These are phyloP conservation scores for Williopsis jadinii DNA, from an alignment of 1,139 yeast genomes.

Conservation along the genomic window DNA sequence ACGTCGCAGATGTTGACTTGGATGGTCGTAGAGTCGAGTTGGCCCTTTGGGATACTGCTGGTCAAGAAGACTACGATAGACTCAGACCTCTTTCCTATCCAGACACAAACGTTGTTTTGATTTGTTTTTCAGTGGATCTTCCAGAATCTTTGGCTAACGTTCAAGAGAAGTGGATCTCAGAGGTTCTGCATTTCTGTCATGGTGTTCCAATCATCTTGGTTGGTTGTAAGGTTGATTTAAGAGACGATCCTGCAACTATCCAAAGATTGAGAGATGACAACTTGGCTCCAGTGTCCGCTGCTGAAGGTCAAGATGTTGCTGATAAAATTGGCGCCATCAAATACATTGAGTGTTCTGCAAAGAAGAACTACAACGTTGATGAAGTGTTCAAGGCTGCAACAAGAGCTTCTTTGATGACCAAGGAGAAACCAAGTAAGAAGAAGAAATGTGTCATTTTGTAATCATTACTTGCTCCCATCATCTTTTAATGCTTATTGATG, in stretches of 20 bases:
- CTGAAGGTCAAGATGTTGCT: constrained; percentile 83
- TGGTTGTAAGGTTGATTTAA: constrained; percentile 86
- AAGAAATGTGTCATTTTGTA: constrained; percentile 32
- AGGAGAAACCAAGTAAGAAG: constrained; percentile 27
- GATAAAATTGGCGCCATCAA: constrained; percentile 81
- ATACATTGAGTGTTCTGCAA: constrained; percentile 90
- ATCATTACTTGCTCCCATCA: neutral
- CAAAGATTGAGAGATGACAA: constrained; percentile 71
- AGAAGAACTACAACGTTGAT: constrained; percentile 85
- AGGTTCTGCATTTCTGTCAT: constrained; percentile 89
- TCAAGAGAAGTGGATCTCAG: constrained; percentile 92
- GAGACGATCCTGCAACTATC: constrained; percentile 73
- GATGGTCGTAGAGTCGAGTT: constrained; percentile 91
- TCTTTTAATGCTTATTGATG: too few relatives aligned
- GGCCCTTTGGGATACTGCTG: constrained; percentile 98
- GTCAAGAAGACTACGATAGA: constrained; percentile 96
- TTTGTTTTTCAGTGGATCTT: constrained; percentile 85
- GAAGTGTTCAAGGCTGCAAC: constrained; percentile 92
- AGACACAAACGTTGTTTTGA: constrained; percentile 85
- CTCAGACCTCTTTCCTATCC: constrained; percentile 91
- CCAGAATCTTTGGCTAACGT: constrained; percentile 93
- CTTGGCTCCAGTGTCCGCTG: constrained; percentile 65
- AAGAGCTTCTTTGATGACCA: constrained; percentile 41
- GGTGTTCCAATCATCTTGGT: constrained; percentile 92
- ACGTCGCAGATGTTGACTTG: constrained; percentile 90